Evolutionary conservation across 352 stramenopile species (phyloP).

Genomic region (Globisporangium viniferum): DNA sequence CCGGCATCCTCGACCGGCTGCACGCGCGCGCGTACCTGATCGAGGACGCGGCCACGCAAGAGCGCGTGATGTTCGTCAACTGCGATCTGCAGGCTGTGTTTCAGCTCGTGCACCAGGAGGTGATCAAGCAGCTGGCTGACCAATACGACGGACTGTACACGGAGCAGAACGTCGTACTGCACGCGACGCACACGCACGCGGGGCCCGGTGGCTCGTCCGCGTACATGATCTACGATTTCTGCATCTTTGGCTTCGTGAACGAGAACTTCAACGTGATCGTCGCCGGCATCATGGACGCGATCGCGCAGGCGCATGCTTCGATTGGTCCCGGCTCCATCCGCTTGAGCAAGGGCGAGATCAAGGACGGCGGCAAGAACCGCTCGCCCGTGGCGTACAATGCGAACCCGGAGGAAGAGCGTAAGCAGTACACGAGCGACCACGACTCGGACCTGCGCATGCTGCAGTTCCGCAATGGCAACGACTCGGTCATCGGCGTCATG

Average conservation of each 20-base stretch:
- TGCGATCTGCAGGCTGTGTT: constrained; percentile 44
- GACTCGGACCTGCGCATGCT: constrained; percentile 72
- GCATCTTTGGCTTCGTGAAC: constrained; percentile 37
- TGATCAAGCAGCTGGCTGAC: constrained; percentile 27
- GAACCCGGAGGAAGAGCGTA: constrained; percentile 59
- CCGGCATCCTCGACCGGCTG: constrained; percentile 56
- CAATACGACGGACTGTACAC: constrained; percentile 43
- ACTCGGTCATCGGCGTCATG: constrained; percentile 42
- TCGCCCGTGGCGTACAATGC: constrained; percentile 62
- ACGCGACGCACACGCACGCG: constrained; percentile 81
- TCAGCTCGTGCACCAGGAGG: constrained; percentile 53
- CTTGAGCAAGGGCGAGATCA: constrained; percentile 27
- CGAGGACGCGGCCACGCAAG: constrained; percentile 26
- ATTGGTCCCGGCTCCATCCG: constrained; percentile 38
- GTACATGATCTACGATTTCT: constrained; percentile 70
- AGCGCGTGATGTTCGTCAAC: constrained; percentile 43
- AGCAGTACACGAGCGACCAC: constrained; percentile 46
- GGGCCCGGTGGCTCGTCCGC: constrained; percentile 68
- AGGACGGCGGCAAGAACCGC: constrained; percentile 57
- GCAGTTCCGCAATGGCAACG: constrained; percentile 35
- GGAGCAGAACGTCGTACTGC: constrained; percentile 67
- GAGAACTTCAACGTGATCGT: constrained; percentile 71
- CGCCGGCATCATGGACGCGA: constrained; percentile 57
- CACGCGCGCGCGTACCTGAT: constrained; percentile 66
- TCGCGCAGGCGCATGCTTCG: constrained; percentile 51